Percentiles rank a stretch among this genome's conserved stretches.
These are phyloP conservation scores for Yamadazyma pseudoaaseri DNA, from an alignment of 1,139 yeast genomes.

Conservation along the genomic window DNA sequence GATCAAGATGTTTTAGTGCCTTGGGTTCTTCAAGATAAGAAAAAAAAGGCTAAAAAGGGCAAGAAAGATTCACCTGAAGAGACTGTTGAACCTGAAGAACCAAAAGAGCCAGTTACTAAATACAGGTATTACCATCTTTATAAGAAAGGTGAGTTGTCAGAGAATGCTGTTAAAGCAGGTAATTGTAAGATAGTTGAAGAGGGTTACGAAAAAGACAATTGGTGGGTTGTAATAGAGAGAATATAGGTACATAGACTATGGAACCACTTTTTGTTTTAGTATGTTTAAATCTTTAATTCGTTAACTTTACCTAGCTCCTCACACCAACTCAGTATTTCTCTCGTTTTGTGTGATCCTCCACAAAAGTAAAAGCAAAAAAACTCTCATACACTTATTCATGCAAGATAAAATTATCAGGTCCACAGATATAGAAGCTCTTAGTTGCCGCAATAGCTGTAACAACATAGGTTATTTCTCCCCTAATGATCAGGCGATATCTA, in stretches of 20 bases:
- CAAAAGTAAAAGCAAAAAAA: too few relatives aligned
- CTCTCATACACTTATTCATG: too few relatives aligned
- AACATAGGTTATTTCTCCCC: conserved; percentile 49
- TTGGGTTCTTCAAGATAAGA: conserved; percentile 71
- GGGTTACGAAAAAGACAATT: conserved; percentile 93
- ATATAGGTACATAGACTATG: too few relatives aligned
- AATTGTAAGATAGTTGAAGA: conserved; percentile 56
- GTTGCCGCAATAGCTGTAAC: conserved; percentile 66
- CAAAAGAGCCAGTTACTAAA: conserved; percentile 48
- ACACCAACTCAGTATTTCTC: not conserved
- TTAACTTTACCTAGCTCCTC: too few relatives aligned
- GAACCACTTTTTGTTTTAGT: too few relatives aligned
- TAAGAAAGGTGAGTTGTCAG: conserved; percentile 74
- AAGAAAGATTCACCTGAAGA: conserved; percentile 12
- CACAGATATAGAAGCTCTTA: conserved; percentile 85
- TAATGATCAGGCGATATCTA: conserved; percentile 47
- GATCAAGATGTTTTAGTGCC: conserved; percentile 94
- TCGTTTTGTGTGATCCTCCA: too few relatives aligned
- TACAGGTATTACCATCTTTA: conserved; percentile 89
- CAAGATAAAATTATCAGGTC: conserved; percentile 56
- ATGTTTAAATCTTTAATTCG: too few relatives aligned
- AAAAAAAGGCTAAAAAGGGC: conserved; percentile 20
- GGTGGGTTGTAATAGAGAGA: conserved; percentile 63
- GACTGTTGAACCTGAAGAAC: conserved; percentile 16
- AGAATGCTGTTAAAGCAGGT: conserved; percentile 68